These are phyloP conservation scores for Seiridium unicorne DNA, from an alignment of 2,329 filamentous ascomycete genomes.

Conservation along the genomic window DNA sequence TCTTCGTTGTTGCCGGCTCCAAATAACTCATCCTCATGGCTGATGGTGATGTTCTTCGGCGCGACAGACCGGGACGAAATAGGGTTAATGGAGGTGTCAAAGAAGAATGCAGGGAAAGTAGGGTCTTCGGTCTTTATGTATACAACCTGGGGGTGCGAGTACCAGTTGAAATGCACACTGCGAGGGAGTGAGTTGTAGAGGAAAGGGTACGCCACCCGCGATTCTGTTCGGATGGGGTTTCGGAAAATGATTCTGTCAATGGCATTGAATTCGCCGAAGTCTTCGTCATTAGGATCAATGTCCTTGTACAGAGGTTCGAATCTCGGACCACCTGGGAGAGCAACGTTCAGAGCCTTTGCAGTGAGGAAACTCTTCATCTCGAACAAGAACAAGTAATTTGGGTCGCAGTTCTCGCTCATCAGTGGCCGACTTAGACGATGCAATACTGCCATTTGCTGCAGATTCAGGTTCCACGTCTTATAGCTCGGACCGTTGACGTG, in stretches of 20 bases:
- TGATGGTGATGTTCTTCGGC: slow-evolving; percentile 88
- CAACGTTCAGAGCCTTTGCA: slow-evolving; percentile 94
- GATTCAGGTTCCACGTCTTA: slow-evolving; percentile 87
- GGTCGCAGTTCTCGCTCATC: slow-evolving; percentile 87
- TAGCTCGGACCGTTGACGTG: slow-evolving; percentile 98
- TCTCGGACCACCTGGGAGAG: slow-evolving; percentile 92
- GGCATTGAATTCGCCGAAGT: slow-evolving; percentile 99
- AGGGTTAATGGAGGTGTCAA: slow-evolving; percentile 95
- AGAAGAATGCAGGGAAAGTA: slow-evolving; percentile 92
- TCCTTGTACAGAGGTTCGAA: slow-evolving; percentile 99
- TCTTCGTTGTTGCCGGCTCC: slow-evolving; percentile 73
- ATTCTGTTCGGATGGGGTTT: slow-evolving; percentile 90
- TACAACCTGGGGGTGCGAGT: slow-evolving; percentile 89
- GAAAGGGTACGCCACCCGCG: slow-evolving; percentile 89
- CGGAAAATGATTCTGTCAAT: slow-evolving; percentile 99
- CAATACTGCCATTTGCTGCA: slow-evolving; percentile 94
- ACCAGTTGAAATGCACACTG: slow-evolving; percentile 91
- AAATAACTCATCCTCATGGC: slow-evolving; percentile 92
- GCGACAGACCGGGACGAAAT: slow-evolving; percentile 94
- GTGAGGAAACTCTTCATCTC: slow-evolving; percentile 93
- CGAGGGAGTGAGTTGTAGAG: slow-evolving; percentile 95
- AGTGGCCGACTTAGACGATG: slow-evolving; percentile 90
- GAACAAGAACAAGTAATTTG: slow-evolving; percentile 98
- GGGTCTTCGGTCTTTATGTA: slow-evolving; percentile 87
- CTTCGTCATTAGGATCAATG: slow-evolving; percentile 96